Base-by-base conservation (phyloP, 352 stramenopile genomes). In the Pythium biforme region DNA sequence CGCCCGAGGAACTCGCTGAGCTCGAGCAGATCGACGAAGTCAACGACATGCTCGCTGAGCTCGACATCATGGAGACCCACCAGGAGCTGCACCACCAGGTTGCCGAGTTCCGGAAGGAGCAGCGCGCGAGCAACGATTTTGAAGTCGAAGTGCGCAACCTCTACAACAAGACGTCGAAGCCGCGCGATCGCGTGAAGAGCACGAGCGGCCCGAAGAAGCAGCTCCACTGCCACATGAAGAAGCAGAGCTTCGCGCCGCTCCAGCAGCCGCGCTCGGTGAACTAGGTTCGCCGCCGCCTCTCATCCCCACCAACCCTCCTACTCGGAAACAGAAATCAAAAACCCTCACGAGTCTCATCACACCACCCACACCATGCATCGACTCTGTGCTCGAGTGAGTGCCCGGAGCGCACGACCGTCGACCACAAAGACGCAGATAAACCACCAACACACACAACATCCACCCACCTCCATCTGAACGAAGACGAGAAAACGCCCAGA, bases 21-120 rank as follows among this genome's bases (percentile, higher is more conserved):
- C 64, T 92, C 57, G 83, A 90, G 56, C 79, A 90, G 65, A 75
- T 92, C 50, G 83, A 92, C 51, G 81, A 90, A 70, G 74, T 92
- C 50, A 92, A 92, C 57, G 79, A 79, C 61, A 79, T 92, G 57
- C 70, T 92, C 43, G 83, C 81, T 14, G 83, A 92, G 65, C 62
- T 92, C 60, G 83, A 90, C 19, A 60, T 92, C 51, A 81, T 92
- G 77, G 83, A 92, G 69, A 86, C 73, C 31, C 83, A 88, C 61
- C 69, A 92, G 56, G 83, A 92, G 56, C 66, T 89, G 51, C 76
- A 85, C 59, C 64, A 81, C 64, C 77, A 81, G 61, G 65, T 86
- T 23, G 71, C 61, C 46, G 70, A 88, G 66, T 81, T 81, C 62
- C 81, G 75, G 19, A 75, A 73, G 47, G 80, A 88, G n/a, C 66